Evolutionary conservation across 202 grass and related monocot species (phyloP), one percentile per base, ranked within the genome.

Genomic region (Carex arenaria): DNA sequence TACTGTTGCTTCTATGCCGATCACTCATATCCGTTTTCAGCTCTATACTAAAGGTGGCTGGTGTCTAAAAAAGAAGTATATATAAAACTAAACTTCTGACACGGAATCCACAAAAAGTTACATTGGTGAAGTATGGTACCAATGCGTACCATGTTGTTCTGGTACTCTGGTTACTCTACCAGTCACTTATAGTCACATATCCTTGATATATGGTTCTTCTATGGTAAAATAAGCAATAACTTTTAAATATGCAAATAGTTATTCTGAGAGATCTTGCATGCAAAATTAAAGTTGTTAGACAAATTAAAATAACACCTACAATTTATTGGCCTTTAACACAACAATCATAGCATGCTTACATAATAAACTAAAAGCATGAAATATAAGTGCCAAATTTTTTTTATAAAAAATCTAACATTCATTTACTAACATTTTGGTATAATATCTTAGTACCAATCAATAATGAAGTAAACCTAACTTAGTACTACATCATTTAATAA

Each of bases 21-120:
- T 88, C 84, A 12, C 55, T 19, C 7, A 71, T 72, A 76, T 77
- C 81, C 4, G 57, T 82, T 64, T 87, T 43, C 7, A 94, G 78
- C 56, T 57, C 85, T n/a, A 99, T 92, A 15, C 86, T 89, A 17
- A 96, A 99, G 83, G 83, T 94, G n/a, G 91, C 90, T 4, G 93
- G 96, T 86, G 96, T 89, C 96, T 99, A 68, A 10, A 71, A 85
- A 31, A 71, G 52, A 18, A 45, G 63, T 2, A 61, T 45, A 49
- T 60, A 32, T 45, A 22, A 22, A 52, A 10, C 59, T 11, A 62
- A 74, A 26, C 15, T 61, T 62, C 32, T 52, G 8, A 52, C 3
- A 53, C n/a, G 53, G 15, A 63, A 84, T 38, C 10, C 1, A 60
- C 74, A 78, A 54, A 78, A 57, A 78, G 54, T 18, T 60, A 31